phyloP scores from a whole-genome alignment of 2,329 filamentous ascomycete species.

The Nigrospora sphaerica region DNA sequence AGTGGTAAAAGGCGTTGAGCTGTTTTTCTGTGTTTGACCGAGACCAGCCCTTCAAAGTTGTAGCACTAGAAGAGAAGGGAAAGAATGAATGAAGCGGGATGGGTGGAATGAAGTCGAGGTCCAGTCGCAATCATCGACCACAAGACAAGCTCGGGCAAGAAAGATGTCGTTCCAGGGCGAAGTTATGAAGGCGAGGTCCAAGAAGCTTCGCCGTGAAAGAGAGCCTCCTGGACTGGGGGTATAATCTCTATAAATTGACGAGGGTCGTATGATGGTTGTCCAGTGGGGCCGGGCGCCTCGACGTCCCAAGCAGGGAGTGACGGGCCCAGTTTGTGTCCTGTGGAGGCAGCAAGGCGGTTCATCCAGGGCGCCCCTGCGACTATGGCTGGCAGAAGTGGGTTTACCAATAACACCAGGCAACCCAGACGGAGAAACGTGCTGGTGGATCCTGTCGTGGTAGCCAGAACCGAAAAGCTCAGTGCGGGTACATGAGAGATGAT shows the following conservation, averaged over 20 bases:
- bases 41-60: slow-evolving; percentile 3
- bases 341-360: slow-evolving; percentile 31
- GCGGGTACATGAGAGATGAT: too few relatives aligned
- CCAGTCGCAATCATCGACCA: background rate
- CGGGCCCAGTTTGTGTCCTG: slow-evolving; percentile 31
- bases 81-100: too few relatives aligned
- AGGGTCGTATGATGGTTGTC: slow-evolving; percentile 25
- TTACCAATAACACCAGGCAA: slow-evolving; percentile 32
- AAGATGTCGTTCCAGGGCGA: too few relatives aligned
- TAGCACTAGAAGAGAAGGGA: too few relatives aligned
- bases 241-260: slow-evolving; percentile 29
- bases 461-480: too few relatives aligned
- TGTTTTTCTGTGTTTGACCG: background rate
- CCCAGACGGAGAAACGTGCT: too few relatives aligned
- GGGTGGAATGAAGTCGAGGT: background rate
- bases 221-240: slow-evolving; percentile 15
- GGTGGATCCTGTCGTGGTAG: too few relatives aligned
- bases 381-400: slow-evolving; percentile 38
- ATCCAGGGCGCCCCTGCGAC: slow-evolving; percentile 29
- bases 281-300: slow-evolving; percentile 33
- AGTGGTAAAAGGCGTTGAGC: too few relatives aligned
- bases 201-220: background rate
- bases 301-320: slow-evolving; percentile 25
- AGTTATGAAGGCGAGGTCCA: too few relatives aligned
- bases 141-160: too few relatives aligned